Evolutionary conservation across 257 asterid species (phyloP).

Genomic region (Cynanchum wilfordii): DNA sequence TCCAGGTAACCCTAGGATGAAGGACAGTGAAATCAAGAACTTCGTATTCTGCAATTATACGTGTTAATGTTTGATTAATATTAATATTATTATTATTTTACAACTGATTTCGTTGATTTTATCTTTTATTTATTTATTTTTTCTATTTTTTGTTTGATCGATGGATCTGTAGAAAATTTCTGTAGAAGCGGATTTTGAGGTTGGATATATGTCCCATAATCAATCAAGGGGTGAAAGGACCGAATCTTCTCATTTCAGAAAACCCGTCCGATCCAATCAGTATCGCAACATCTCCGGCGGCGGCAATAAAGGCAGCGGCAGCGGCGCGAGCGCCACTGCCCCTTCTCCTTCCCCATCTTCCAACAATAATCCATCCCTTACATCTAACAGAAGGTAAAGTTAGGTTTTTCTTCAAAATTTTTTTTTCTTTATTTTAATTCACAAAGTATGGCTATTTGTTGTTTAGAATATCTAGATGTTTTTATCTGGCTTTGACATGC

Average conservation of each 20-base stretch:
- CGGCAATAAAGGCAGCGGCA: slow-evolving; percentile 22
- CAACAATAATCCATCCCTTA: slow-evolving; percentile 12
- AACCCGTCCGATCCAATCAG: slow-evolving; percentile 33
- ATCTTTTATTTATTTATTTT: slow-evolving; percentile 19
- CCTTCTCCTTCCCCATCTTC: slow-evolving; percentile 24
- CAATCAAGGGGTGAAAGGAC: slow-evolving; percentile 39
- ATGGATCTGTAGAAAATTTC: slow-evolving; percentile 40
- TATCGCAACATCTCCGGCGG: slow-evolving; percentile 27
- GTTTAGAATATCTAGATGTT: background rate
- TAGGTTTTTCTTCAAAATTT: slow-evolving; percentile 8
- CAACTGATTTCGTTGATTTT: background rate
- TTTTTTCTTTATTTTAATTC: background rate
- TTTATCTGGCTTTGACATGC: background rate
- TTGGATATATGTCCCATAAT: slow-evolving; percentile 41
- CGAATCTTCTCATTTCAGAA: slow-evolving; percentile 34
- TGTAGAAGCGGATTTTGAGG: slow-evolving; percentile 21
- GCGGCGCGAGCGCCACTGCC: slow-evolving; percentile 38
- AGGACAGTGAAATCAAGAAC: background rate
- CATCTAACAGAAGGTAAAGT: slow-evolving; percentile 26
- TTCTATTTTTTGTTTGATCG: slow-evolving; percentile 37
- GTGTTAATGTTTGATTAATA: background rate
- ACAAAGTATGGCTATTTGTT: background rate
- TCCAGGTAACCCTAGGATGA: slow-evolving; percentile 31
- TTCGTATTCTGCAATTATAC: background rate
- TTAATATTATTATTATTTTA: too few species aligned